phyloP scores from a whole-genome alignment of 1,139 yeast genomes.

The Candida tropicalis region DNA sequence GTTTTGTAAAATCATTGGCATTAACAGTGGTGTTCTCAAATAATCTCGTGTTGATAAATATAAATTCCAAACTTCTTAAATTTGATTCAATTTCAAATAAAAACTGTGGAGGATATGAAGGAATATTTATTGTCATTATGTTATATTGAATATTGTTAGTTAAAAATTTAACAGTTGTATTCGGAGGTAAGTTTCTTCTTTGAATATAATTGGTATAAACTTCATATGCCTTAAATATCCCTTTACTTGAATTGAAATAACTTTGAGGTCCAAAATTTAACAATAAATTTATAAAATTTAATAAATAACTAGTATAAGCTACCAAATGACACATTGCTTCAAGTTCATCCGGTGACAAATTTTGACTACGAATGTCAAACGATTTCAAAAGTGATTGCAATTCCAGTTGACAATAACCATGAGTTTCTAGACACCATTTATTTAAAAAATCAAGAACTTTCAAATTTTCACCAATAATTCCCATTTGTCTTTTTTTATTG shows the following conservation, averaged over 20 bases:
- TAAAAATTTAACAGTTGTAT: conserved; percentile 14
- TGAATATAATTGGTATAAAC: conserved; percentile 17
- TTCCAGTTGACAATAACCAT: conserved; percentile 18
- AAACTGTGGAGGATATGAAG: conserved; percentile 29
- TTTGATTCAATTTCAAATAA: conserved; percentile 26
- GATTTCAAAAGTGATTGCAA: conserved; percentile 11
- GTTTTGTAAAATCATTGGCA: conserved; percentile 3
- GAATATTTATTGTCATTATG: conserved; percentile 26
- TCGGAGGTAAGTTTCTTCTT: conserved; percentile 7
- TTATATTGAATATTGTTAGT: conserved; percentile 19
- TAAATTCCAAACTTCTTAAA: conserved; percentile 19
- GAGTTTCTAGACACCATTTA: conserved; percentile 21
- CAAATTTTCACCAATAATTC: background rate
- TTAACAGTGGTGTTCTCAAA: conserved; percentile 9
- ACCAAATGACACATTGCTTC: conserved; percentile 19
- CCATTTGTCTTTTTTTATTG: conserved; percentile 10
- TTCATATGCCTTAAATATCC: conserved; percentile 15
- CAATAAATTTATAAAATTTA: conserved; percentile 22
- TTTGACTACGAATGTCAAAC: conserved; percentile 8
- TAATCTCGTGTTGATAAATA: conserved; percentile 17
- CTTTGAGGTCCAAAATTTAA: conserved; percentile 25
- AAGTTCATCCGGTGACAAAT: conserved; percentile 9
- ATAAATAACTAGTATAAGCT: conserved; percentile 21
- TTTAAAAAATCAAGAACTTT: conserved; percentile 14
- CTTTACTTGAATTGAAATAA: conserved; percentile 22